Evolutionary conservation across 75 land plant species (phyloP).

Genomic region (Cryptomeria japonica): DNA sequence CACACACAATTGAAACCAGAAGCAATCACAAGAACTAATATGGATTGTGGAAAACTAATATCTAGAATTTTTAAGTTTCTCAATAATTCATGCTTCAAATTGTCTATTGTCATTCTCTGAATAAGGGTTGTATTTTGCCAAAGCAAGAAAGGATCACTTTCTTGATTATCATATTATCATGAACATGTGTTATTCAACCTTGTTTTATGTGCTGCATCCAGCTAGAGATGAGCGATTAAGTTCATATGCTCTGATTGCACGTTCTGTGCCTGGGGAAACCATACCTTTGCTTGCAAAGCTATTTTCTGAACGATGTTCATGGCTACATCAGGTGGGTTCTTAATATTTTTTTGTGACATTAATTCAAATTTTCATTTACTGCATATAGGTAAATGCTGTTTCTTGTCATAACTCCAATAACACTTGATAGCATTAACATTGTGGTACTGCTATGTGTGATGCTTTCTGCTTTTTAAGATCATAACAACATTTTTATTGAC

Average conservation of each 20-base stretch:
- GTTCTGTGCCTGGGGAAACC: conserved; percentile 62
- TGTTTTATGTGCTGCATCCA: conserved; percentile 24
- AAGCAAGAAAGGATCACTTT: neutral
- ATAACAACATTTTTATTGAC: no score
- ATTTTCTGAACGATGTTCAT: conserved; percentile 68
- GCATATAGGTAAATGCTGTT: neutral
- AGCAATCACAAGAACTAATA: no score
- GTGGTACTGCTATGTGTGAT: neutral
- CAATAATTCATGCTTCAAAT: neutral
- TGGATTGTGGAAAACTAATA: no score
- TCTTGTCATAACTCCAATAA: neutral
- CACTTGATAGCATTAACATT: neutral
- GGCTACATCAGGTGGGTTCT: conserved; percentile 66
- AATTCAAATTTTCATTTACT: neutral
- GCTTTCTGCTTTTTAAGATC: neutral
- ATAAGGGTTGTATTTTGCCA: neutral
- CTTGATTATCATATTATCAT: conserved; percentile 1
- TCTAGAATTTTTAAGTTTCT: neutral
- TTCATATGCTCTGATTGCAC: conserved; percentile 86
- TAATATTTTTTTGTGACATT: neutral
- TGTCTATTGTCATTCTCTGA: neutral
- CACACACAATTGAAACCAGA: no score
- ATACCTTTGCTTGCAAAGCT: conserved; percentile 63
- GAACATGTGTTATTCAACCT: neutral
- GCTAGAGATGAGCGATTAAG: conserved; percentile 93